Evolutionary conservation across 2,329 filamentous ascomycete species (phyloP).

Genomic region (Nemania sp.): DNA sequence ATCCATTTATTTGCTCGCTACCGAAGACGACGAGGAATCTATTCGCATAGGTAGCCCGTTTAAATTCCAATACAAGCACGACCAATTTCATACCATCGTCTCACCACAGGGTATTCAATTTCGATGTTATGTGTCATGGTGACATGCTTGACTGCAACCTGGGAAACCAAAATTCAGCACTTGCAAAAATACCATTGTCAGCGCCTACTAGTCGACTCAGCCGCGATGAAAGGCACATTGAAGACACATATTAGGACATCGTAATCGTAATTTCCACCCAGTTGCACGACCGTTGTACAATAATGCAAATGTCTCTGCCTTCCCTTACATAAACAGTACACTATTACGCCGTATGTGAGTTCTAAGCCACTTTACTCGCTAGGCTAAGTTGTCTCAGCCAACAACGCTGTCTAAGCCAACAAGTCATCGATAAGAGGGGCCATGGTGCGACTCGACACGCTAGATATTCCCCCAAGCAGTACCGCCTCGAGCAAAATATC

Average conservation of each 20-base stretch:
- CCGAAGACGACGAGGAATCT: not conserved
- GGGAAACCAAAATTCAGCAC: not conserved
- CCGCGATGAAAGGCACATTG: not conserved
- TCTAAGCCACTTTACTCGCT: conserved; percentile 1
- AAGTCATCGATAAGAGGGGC: not conserved
- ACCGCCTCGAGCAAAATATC: not conserved
- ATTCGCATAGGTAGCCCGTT: not conserved
- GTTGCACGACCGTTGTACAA: conserved; percentile 12
- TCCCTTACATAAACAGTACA: too few species aligned
- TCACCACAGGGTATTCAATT: not conserved
- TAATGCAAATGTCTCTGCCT: not conserved
- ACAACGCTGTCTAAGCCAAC: conserved; percentile 4
- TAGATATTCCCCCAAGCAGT: not conserved
- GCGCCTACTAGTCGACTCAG: not conserved
- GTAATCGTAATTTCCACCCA: not conserved
- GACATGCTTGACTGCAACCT: not conserved
- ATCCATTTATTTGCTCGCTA: not conserved
- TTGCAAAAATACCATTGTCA: not conserved
- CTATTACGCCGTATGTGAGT: conserved; percentile 16
- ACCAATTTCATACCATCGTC: not conserved
- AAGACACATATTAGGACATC: not conserved
- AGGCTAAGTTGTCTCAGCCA: not conserved
- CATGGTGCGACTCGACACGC: conserved; percentile 17
- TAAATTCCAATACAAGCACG: not conserved
- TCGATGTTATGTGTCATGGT: not conserved